phyloP scores from a whole-genome alignment of 2,329 filamentous ascomycete species.

The Pestalotiopsis sp. region DNA sequence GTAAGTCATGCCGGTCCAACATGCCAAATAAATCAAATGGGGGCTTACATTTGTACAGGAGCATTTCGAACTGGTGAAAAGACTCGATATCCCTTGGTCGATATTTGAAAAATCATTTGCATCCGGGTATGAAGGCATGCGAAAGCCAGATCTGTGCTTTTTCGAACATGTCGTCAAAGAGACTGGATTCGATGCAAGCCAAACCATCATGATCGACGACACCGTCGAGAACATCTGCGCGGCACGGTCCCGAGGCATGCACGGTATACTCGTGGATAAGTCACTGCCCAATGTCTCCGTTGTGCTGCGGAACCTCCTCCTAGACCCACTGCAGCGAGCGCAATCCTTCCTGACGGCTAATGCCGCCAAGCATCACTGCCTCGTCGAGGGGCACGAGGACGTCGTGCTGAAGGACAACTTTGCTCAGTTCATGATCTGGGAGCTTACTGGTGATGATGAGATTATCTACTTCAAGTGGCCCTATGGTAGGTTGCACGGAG shows the following conservation, averaged over 20 bases:
- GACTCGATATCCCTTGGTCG: constrained; percentile 10
- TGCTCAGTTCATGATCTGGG: constrained; percentile 38
- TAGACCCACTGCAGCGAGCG: constrained; percentile 13
- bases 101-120: constrained; percentile 15
- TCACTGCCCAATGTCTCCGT: neutral
- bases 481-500: constrained; percentile 10
- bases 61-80: constrained; percentile 16
- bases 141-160: constrained; percentile 25
- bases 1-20: constrained; percentile 12
- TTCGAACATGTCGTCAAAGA: constrained; percentile 20
- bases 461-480: constrained; percentile 22
- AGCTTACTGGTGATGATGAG: constrained; percentile 26
- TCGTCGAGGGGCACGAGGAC: constrained; percentile 32
- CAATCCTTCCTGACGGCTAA: constrained; percentile 16
- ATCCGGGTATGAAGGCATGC: constrained; percentile 20
- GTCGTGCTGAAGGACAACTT: constrained; percentile 31
- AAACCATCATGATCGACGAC: constrained; percentile 23
- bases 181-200: constrained; percentile 11
- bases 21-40: no score
- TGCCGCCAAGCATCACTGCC: constrained; percentile 14
- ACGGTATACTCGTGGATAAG: constrained; percentile 11
- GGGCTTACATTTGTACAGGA: constrained; percentile 13
- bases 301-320: constrained; percentile 13
- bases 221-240: constrained; percentile 22
- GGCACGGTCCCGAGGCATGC: constrained; percentile 18